Base-by-base conservation (phyloP, 1,284 basidiomycete genomes). In the Cerrena zonata region DNA sequence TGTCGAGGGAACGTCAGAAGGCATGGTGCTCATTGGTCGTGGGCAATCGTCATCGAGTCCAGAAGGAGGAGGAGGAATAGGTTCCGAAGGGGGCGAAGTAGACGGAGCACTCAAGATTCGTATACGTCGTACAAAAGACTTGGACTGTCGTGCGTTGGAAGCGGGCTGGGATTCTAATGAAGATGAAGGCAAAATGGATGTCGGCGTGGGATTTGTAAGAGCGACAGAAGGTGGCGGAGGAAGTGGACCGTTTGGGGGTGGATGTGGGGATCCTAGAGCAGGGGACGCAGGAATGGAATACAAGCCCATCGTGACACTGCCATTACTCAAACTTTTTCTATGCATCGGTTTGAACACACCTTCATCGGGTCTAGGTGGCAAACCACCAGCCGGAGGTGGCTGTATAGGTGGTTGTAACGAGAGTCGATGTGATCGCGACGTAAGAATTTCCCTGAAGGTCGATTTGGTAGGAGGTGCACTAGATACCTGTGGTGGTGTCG, bases 341-440 rank as follows among this genome's bases (percentile, higher is more conserved):
- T 64, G 75, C 54, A 53, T 42, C 46, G 50, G 39, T 27, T 45
- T 41, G 38, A 49, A 57, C 5, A 52, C 51, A 55, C 62, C 48
- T 53, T 85, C 80, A 50, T 84, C 82, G 2, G 82, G 82, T 26
- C 80, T 77, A 15, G 78, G 80, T 2, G 82, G 81, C 5, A 82
- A 70, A 38, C 65, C 68, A 21, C 70, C 68, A 5, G 76, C 74
- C 13, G 83, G 81, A 12, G 84, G 80, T 15, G 30, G 30, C 43
- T 78, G 76, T 51, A 79, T 79, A 1, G 83, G 84, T 24, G 80
- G 76, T n/a, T 73, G 72, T 56, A 82, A 62, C 11, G 84, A 86
- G 27, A 84, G 65, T 51, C 82, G 74, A 50, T 81, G 65, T 3
- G 76, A 70, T 48, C 82, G 78, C 50, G 71, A 68, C 12, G 73